Evolutionary conservation across 1,139 yeast genomes (phyloP).

Genomic region (Candida tetrigidarum): DNA sequence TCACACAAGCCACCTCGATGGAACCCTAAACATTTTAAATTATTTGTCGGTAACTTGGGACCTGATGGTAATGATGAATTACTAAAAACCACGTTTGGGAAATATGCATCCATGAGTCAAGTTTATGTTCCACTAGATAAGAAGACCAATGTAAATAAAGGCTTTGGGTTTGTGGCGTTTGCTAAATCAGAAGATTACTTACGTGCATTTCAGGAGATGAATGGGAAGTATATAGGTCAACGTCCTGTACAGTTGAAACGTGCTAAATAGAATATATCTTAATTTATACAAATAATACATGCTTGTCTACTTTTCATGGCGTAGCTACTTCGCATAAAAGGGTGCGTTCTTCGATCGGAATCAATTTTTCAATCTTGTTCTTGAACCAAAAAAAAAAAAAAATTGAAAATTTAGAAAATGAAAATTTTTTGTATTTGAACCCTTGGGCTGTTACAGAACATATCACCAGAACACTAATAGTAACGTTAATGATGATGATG

Average conservation of each 20-base stretch:
- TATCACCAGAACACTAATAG: too few species aligned
- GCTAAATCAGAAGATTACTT: conserved; percentile 64
- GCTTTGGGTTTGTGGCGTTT: conserved; percentile 76
- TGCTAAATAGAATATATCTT: conserved; percentile 48
- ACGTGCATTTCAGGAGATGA: conserved; percentile 73
- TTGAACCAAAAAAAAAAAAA: too few species aligned
- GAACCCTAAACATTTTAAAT: conserved; percentile 70
- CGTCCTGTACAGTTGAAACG: conserved; percentile 73
- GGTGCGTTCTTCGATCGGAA: too few species aligned
- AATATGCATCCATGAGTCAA: conserved; percentile 53
- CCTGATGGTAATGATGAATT: conserved; percentile 65
- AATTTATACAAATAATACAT: too few species aligned
- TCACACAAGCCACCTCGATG: conserved; percentile 49
- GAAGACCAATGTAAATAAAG: conserved; percentile 52
- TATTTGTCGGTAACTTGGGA: conserved; percentile 78
- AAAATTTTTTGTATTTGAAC: too few species aligned
- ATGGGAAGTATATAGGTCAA: conserved; percentile 75
- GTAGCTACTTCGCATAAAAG: too few species aligned
- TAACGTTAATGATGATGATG: neutral
- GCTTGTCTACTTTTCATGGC: too few species aligned
- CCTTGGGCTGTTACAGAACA: too few species aligned
- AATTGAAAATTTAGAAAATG: too few species aligned
- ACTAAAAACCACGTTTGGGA: conserved; percentile 53
- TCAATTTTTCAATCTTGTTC: neutral
- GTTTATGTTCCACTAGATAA: conserved; percentile 59